A percentile compares a stretch with the other conserved stretches of the same genome.
phyloP scores from a whole-genome alignment of 176 grass and related monocot genomes.

The Elymus sibiricus region DNA sequence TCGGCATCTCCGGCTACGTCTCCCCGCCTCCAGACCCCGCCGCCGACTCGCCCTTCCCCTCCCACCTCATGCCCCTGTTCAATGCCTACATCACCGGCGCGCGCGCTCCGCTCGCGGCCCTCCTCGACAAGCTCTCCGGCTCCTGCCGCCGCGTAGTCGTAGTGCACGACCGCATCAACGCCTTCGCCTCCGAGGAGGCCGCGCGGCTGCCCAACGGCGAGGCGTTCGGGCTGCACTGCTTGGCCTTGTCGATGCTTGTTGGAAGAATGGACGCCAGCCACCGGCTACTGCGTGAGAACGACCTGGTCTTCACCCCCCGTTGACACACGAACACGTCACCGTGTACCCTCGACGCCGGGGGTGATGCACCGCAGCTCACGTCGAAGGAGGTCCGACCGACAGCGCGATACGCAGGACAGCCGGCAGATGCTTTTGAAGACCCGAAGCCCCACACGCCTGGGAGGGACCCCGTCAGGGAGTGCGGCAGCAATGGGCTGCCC shows the following conservation, averaged over 20 bases:
- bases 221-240: conserved; percentile 31
- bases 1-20: conserved; percentile 38
- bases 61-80: conserved; percentile 36
- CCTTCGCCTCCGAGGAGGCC: conserved; percentile 35
- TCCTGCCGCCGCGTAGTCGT: conserved; percentile 39
- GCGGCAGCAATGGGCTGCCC: too few species aligned
- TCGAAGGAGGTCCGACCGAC: too few species aligned
- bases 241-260: not conserved
- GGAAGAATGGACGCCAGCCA: not conserved
- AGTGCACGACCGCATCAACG: conserved; percentile 35
- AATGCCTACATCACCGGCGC: conserved; percentile 12
- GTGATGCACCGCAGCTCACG: too few species aligned
- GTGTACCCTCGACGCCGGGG: too few species aligned
- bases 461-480: too few species aligned
- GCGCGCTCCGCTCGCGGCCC: conserved; percentile 5
- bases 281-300: not conserved
- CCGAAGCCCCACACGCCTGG: too few species aligned
- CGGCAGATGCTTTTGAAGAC: too few species aligned
- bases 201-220: conserved; percentile 36
- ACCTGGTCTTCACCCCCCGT: not conserved
- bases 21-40: conserved; percentile 32
- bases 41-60: conserved; percentile 21
- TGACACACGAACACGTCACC: too few species aligned
- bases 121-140: conserved; percentile 27
- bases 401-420: too few species aligned